Conservation (phyloP, 352 stramenopile species). For the Phytophthora pseudosyringae region DNA sequence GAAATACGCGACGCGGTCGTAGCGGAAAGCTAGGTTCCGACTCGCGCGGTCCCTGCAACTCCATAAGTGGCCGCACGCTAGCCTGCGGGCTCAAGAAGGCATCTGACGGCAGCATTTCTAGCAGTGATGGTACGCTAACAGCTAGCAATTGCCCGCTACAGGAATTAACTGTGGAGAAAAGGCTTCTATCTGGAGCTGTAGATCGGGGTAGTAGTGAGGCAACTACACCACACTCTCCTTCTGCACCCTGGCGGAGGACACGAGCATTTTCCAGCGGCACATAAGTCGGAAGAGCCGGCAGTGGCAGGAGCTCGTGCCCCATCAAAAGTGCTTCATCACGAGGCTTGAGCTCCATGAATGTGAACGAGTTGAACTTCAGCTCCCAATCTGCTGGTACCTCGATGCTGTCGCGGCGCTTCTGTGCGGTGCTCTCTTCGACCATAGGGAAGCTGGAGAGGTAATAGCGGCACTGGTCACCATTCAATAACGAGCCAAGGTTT, state of each 20-base stretch:
- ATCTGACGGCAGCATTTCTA: conserved; percentile 54
- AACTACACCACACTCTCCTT: conserved; percentile 50
- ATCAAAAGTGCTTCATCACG: conserved; percentile 72
- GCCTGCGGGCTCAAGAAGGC: conserved; percentile 61
- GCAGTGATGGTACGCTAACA: conserved; percentile 33
- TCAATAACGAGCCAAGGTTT: conserved; percentile 1
- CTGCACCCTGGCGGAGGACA: conserved; percentile 47
- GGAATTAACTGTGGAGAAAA: background rate
- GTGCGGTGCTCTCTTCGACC: conserved; percentile 59
- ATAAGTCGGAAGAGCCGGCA: conserved; percentile 69
- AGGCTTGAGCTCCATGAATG: conserved; percentile 68
- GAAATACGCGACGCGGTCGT: conserved; percentile 58
- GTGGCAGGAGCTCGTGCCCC: conserved; percentile 60
- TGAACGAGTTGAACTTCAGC: conserved; percentile 58
- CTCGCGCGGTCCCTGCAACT: conserved; percentile 46
- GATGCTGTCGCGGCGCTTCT: conserved; percentile 44
- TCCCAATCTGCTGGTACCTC: conserved; percentile 51
- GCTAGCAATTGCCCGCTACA: background rate
- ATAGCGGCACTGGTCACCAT: background rate
- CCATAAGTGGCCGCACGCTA: conserved; percentile 55
- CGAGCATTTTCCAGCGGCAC: conserved; percentile 55
- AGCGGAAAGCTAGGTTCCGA: conserved; percentile 57
- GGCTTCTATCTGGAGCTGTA: conserved; percentile 1
- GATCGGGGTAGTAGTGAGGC: conserved; percentile 13
- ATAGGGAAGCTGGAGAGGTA: conserved; percentile 68